These are phyloP conservation scores for Dictyostelium purpureum DNA, from an alignment of 78 protist genomes.

Conservation along the genomic window DNA sequence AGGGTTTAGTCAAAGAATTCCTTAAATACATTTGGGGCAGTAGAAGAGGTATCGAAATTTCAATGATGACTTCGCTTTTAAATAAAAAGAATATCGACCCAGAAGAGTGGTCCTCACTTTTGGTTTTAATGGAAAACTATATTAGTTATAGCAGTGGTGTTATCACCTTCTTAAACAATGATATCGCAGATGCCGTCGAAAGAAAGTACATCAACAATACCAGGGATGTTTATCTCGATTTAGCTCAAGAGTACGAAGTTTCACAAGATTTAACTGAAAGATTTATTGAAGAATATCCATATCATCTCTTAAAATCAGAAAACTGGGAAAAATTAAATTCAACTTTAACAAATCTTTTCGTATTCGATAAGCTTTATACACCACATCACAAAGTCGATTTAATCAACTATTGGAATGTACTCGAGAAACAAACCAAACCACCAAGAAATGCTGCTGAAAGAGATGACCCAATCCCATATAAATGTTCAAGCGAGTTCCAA, in stretches of 20 bases:
- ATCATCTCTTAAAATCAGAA: conserved; percentile 23
- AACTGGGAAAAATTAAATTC: conserved; percentile 57
- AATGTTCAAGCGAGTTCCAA: conserved; percentile 20
- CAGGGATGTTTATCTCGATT: conserved; percentile 25
- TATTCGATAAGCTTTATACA: conserved; percentile 64
- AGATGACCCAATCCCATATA: conserved; percentile 43
- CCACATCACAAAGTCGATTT: conserved; percentile 54
- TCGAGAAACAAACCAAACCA: conserved; percentile 57
- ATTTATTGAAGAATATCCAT: conserved; percentile 76
- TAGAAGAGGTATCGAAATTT: conserved; percentile 72
- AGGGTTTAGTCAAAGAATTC: conserved; percentile 77
- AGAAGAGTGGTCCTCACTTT: conserved; percentile 45
- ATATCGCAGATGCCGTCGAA: conserved; percentile 59
- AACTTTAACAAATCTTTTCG: not conserved
- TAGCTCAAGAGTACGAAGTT: conserved; percentile 14
- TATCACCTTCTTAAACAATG: conserved; percentile 62
- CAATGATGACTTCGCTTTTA: not conserved
- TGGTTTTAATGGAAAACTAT: conserved; percentile 63
- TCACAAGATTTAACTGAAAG: conserved; percentile 28
- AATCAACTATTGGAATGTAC: conserved; percentile 24
- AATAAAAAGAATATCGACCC: conserved; percentile 36
- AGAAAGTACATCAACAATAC: conserved; percentile 32
- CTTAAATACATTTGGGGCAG: conserved; percentile 66
- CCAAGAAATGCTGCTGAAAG: conserved; percentile 65
- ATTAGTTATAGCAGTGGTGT: conserved; percentile 27